These are phyloP conservation scores for Salicornia ramosissima DNA, from an alignment of 148 eudicot species.

Conservation along the genomic window DNA sequence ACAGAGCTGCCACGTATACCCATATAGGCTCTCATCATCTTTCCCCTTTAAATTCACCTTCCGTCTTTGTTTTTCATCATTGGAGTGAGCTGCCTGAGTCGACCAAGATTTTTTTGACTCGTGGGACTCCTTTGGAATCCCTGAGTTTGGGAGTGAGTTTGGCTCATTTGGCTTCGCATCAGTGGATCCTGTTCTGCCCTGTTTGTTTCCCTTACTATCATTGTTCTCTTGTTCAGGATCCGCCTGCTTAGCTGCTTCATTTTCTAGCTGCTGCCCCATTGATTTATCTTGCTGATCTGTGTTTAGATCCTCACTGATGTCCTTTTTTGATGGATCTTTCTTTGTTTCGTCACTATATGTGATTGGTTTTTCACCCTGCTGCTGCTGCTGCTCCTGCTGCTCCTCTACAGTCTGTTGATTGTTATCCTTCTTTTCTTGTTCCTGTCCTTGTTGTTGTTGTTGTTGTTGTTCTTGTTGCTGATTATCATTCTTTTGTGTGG, in stretches of 20 bases:
- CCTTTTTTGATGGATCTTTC: constrained; percentile 31
- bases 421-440: constrained; percentile 7
- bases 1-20: constrained; percentile 60
- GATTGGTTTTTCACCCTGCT: constrained; percentile 25
- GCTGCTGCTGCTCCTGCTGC: constrained; percentile 24
- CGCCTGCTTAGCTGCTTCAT: constrained; percentile 7
- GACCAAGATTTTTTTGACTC: constrained; percentile 66
- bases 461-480: constrained; percentile 3
- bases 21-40: constrained; percentile 29
- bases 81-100: constrained; percentile 70
- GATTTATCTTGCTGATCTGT: constrained; percentile 23
- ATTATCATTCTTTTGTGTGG: constrained; percentile 15
- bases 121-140: constrained; percentile 70
- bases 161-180: constrained; percentile 28
- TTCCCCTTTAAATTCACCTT: constrained; percentile 31
- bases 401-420: constrained; percentile 18
- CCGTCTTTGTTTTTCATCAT: constrained; percentile 55
- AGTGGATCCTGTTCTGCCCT: constrained; percentile 19
- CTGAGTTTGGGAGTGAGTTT: constrained; percentile 37
- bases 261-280: constrained; percentile 16
- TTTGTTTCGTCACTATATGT: constrained; percentile 35
- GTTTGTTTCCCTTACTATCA: constrained; percentile 15
- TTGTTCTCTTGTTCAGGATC: constrained; percentile 14
- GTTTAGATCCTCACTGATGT: constrained; percentile 28
- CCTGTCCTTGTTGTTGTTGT: constrained; percentile 22